Evolutionary conservation across 148 eudicot species (phyloP).

Genomic region (Heliosperma pusillum): DNA sequence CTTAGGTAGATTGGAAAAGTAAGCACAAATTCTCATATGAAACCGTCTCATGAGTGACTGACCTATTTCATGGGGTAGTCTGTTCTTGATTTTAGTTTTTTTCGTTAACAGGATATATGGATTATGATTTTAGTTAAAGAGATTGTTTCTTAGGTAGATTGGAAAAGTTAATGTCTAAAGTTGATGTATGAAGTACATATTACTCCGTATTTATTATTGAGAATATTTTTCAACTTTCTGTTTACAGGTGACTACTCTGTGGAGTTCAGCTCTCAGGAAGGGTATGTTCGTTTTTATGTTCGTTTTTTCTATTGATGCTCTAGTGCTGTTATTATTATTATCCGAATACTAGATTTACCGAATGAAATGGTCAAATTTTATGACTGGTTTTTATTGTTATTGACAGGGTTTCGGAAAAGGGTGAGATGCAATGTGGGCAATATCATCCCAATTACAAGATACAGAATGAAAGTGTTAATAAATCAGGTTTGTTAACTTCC

Average conservation of each 20-base stretch:
- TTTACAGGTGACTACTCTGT: constrained; percentile 65
- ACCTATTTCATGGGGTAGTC: too few species aligned
- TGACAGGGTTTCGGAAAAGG: constrained; percentile 36
- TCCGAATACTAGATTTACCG: neutral
- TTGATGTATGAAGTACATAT: constrained; percentile 1
- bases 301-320: neutral
- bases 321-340: neutral
- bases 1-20: too few species aligned
- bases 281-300: constrained; percentile 49
- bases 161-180: neutral
- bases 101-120: too few species aligned
- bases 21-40: too few species aligned
- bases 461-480: constrained; percentile 20
- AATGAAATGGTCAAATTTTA: neutral
- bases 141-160: neutral
- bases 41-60: too few species aligned
- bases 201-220: neutral
- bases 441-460: constrained; percentile 23
- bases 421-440: constrained; percentile 23
- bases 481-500: constrained; percentile 21
- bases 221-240: neutral
- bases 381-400: constrained; percentile 18
- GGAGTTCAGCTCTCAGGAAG: constrained; percentile 36
- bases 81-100: too few species aligned
- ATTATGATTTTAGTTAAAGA: too few species aligned